Base-by-base conservation (phyloP, 2,329 filamentous ascomycete species). In the Pestalotiopsis sp. region DNA sequence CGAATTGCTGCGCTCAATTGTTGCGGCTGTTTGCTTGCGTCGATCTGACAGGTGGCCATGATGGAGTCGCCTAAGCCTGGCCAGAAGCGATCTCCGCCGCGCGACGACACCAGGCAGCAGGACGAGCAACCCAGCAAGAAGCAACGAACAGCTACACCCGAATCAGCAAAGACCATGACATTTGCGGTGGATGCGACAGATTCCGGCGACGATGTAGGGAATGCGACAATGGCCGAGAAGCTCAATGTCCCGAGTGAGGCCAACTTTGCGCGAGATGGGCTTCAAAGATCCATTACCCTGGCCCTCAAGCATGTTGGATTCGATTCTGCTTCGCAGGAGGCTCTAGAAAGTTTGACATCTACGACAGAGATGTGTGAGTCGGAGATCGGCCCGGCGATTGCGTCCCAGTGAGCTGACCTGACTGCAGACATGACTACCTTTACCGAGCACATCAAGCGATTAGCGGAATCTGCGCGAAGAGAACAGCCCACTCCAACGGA, bases 301-400 rank as follows among this genome's bases (percentile, higher is more conserved):
- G 84, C 84, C 3, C 77, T 91, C 36, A 79, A 86, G 57, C 85
- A 90, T 70, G 85, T 90, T 49, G 89, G 89, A 36, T 91, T 91
- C 72, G 81, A 85, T 38, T 80, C 82, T 31, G 85, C 88, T 14
- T 84, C 81, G 0, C 82, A 83, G 7, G 86, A 89, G 66, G 88
- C 89, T 1, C 77, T 91, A 72, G 88, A 91, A 75, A 85, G 85
- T 71, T 87, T 91, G 58, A 84, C 87, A 4, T 77, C 80, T 23
- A 80, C 85, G 72, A 85, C 86, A 1, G 89, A 91, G 73, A 83
- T 83, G 4, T 91, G 89, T 91, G 76, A 70, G 87, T 76, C 31
- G 14, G 63, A 14, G 3, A 17, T 52, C 14, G 17, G 9, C 7
- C 1, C 5, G 9, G 20, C 14, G 45, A 14, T 9, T n/a, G 45